Base-by-base conservation (phyloP, 192 early-diverging fungal species). In the Podila verticillata region DNA sequence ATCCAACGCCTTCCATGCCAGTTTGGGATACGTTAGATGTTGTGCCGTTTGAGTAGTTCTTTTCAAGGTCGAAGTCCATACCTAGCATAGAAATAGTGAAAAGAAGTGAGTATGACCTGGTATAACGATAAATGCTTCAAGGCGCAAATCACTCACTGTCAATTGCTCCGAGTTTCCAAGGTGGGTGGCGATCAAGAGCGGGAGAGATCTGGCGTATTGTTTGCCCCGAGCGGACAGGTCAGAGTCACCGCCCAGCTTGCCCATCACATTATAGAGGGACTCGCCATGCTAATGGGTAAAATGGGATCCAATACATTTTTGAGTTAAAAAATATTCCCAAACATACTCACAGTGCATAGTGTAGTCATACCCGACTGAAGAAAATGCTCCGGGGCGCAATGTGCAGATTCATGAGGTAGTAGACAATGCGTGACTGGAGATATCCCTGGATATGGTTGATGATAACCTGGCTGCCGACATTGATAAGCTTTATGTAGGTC, bases 361-460 rank as follows among this genome's bases (percentile, higher is more conserved):
- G 35, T 17, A 31, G 10, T 74, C 85, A 66, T 66, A 88, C 87
- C 61, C 94, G 89, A 70, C 87, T 93, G 73, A 97, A 97, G 83
- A 97, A 96, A 62, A 99, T 95, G 72, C 91, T 93, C 62, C 95
- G 90, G 31, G 98, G 96, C 7, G 93, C 91, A 70, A 96, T 98
- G 84, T 99, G 97, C 48, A 99, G 88, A 81, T 99, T 99, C 97
- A 99, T 98, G 74, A 99, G 83, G 83, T 96, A 99, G 85, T 98
- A 99, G 17, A 98, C 96, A 66, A 99, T 96, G 44, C 97, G 88
- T 64, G 95, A 96, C 82, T 99, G 93, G 47, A 99, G 87, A 82
- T 98, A 98, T 60, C 97, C 97, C 59, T 93, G 89, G 68, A 99
- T 95, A 74, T 94, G 93, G 84, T 99, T 96, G 75, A 99, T 94